Evolutionary conservation across 2,329 filamentous ascomycete species (phyloP), one percentile per base, ranked within the genome.

Genomic region (Alternaria sp.): DNA sequence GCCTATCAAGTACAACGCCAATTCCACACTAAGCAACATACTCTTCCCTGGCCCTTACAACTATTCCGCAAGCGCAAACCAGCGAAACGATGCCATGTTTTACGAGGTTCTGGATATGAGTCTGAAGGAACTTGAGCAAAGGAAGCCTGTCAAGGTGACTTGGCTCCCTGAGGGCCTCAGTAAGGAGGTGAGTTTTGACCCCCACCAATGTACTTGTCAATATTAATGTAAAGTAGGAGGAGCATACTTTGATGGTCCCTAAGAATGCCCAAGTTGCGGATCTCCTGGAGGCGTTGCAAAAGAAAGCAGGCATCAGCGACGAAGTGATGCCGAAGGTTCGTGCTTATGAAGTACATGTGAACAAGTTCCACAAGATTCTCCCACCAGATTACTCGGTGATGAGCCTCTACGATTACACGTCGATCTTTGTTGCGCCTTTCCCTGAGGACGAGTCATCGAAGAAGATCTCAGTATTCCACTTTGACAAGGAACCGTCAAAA

Each of bases 71-170:
- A 85, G 85, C 60, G 76, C 81, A 56, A 88, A 84, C 31, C 90
- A 93, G 72, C 85, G 88, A 54, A 80, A 85, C 21, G 94, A 98
- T 77, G 87, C 90, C 0, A 82, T 99, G 51, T 98, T 89, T 77
- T 99, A 93, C 73, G 95, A 99, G 76, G 87, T 98, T 28, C 81
- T 99, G 39, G 95, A 99, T 63, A 96, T 97, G 82, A 97, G 92
- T 70, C 80, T 99, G 45, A 90, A 91, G 24, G 96, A 99, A 77
- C 84, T 96, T 41, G 95, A 99, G 73, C 95, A 91, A 56, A 95
- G 96, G 82, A 97, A 96, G 81, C 87, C 82, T 56, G 81, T 98
- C 63, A 94, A 91, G 76, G 80, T 99, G 46, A 91, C 84, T 1
- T 94, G 90, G 87, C 82, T 99, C 44, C 90, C 89, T 39, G 95